phyloP scores from a whole-genome alignment of 805 yeast species.

The Jamesozyma gamospora region DNA sequence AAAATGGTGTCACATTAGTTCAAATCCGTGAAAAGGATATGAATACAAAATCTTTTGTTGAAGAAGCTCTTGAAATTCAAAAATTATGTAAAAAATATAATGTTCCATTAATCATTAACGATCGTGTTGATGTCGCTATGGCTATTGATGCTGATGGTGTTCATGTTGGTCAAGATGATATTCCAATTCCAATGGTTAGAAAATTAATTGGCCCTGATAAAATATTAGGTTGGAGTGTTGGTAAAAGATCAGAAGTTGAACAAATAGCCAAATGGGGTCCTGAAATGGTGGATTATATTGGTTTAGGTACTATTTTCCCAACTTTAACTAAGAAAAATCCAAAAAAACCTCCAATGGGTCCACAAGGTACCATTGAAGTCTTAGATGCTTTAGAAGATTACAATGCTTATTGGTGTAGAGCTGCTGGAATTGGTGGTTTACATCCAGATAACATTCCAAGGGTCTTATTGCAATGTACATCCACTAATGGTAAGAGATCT shows the following conservation, averaged over 20 bases:
- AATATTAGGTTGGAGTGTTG: slow-evolving; percentile 71
- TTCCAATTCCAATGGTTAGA: slow-evolving; percentile 48
- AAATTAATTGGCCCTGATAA: slow-evolving; percentile 59
- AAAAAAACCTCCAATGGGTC: slow-evolving; percentile 52
- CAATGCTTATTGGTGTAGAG: slow-evolving; percentile 33
- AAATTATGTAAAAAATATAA: slow-evolving; percentile 46
- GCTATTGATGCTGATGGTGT: slow-evolving; percentile 88
- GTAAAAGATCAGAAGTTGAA: slow-evolving; percentile 42
- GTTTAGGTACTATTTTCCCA: slow-evolving; percentile 69
- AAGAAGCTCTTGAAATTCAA: slow-evolving; percentile 51
- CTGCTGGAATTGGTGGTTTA: slow-evolving; percentile 79
- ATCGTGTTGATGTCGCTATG: slow-evolving; percentile 78
- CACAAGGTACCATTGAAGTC: slow-evolving; percentile 50
- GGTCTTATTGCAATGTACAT: slow-evolving; percentile 41
- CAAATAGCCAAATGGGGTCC: slow-evolving; percentile 26
- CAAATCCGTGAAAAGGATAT: slow-evolving; percentile 74
- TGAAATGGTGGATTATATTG: slow-evolving; percentile 60
- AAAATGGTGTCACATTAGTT: slow-evolving; percentile 68
- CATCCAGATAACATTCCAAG: slow-evolving; percentile 52
- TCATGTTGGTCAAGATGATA: slow-evolving; percentile 89
- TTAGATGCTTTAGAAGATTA: slow-evolving; percentile 36
- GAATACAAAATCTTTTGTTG: slow-evolving; percentile 58
- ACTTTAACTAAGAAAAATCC: slow-evolving; percentile 61
- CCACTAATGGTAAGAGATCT: slow-evolving; percentile 33
- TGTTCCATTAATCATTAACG: slow-evolving; percentile 78